Evolutionary conservation across 805 yeast species (phyloP), one percentile per base, ranked within the genome.

Genomic region (Candida takata): DNA sequence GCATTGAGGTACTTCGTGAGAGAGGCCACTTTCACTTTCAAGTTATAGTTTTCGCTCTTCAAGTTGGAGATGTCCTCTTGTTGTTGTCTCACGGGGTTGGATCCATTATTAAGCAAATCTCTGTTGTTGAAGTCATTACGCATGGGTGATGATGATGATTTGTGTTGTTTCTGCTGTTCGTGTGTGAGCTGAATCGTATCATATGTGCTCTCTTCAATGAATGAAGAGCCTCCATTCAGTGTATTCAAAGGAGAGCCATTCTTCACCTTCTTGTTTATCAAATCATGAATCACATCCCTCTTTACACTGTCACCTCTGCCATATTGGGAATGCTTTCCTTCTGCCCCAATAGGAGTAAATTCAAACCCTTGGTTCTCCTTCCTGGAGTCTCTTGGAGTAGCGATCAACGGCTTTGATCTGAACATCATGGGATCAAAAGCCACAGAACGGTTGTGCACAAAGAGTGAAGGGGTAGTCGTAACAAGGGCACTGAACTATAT

Each of bases 1-100:
- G 62, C 61, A 33, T 63, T 57, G 28, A 65, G 52, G 34, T 57
- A 64, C 45, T 60, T 57, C 5, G 62, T 60, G 21, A 67, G 51
- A 4, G 67, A 62, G 3, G 69, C 65, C 26, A 67, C 54, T 40
- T 67, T 65, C 24, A 68, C 57, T 42, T 66, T 69, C 43, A 69
- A 52, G 35, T 64, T 64, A 44, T 63, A 65, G 40, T 69, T 69
- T 26, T 69, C 74, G 9, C 62, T 55, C 37, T 61, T 55, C 23
- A 69, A 54, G 38, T 53, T 51, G 13, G 56, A 43, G 9, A 53
- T 41, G 28, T 52, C 41, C 29, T 51, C 50, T 36, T 55, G 53
- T 41, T 57, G 61, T 25, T 48, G 57, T 29, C 44, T 52, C 12
- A 57, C 49, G 4, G 62, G 59, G 34, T 57, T 53, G 15, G 55